Percentiles rank a stretch among this genome's conserved stretches.
Conservation (phyloP, 1,284 basidiomycete genomes). For the Apiotrichum veenhuisii region DNA sequence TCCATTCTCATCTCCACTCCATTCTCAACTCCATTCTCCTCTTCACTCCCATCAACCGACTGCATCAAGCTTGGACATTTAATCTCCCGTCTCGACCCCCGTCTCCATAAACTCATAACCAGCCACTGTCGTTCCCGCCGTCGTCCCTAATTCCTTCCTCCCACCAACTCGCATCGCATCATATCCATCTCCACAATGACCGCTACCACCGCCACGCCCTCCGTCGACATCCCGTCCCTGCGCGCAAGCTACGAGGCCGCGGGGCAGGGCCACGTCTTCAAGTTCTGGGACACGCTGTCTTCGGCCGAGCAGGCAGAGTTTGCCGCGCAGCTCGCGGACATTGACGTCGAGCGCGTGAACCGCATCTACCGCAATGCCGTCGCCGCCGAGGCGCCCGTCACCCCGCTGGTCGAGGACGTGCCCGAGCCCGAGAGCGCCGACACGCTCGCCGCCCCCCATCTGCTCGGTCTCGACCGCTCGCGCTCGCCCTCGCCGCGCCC, state of each 20-base stretch:
- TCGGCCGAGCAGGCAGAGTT: conserved; percentile 64
- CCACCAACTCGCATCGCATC: not conserved
- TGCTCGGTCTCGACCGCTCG: conserved; percentile 25
- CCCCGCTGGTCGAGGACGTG: conserved; percentile 35
- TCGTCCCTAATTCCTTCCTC: not conserved
- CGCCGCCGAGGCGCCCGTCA: conserved; percentile 58
- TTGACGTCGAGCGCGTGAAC: conserved; percentile 90
- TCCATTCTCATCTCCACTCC: no score
- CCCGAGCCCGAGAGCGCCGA: conserved; percentile 24
- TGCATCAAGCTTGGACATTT: no score
- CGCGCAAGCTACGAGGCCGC: conserved; percentile 65
- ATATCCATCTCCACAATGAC: conserved; percentile 8
- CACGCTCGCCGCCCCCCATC: conserved; percentile 1
- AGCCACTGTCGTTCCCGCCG: no score
- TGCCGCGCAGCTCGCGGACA: conserved; percentile 67
- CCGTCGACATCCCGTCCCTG: conserved; percentile 32
- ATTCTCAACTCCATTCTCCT: no score
- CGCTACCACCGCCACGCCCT: not conserved
- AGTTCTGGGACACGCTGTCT: conserved; percentile 75
- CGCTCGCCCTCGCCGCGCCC: conserved; percentile 30
- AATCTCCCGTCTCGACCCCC: no score
- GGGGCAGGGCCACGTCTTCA: conserved; percentile 82
- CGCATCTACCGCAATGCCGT: conserved; percentile 76
- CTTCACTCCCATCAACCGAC: no score
- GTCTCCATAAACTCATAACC: no score